These are phyloP conservation scores for Spatholobus suberectus DNA, from an alignment of 306 rosid genomes.

Conservation along the genomic window DNA sequence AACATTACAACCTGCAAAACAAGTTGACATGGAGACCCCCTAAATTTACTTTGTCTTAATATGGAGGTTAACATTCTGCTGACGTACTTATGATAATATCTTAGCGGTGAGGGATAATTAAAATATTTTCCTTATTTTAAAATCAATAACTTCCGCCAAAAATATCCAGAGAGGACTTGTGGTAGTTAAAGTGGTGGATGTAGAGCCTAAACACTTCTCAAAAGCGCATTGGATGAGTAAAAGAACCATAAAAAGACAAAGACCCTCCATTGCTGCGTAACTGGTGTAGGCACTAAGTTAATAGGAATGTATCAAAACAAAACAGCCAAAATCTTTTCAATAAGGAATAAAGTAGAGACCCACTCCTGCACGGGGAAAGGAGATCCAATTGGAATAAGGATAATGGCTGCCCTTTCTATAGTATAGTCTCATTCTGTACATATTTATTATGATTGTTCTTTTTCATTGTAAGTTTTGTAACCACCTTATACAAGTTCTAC, in stretches of 20 bases:
- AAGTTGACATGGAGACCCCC: slow-evolving; percentile 26
- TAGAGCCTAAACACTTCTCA: slow-evolving; percentile 43
- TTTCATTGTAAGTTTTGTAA: slow-evolving; percentile 32
- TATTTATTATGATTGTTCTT: slow-evolving; percentile 49
- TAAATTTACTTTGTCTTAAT: not conserved
- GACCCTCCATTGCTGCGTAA: slow-evolving; percentile 37
- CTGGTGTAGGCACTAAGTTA: slow-evolving; percentile 38
- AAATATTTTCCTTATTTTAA: slow-evolving; percentile 1
- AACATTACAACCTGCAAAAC: slow-evolving; percentile 29
- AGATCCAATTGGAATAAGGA: slow-evolving; percentile 26
- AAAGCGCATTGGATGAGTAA: slow-evolving; percentile 44
- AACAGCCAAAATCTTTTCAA: not conserved
- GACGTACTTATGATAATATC: slow-evolving; percentile 39
- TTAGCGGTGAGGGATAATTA: not conserved
- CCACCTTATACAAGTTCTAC: slow-evolving; percentile 36
- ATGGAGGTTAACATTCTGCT: slow-evolving; percentile 24
- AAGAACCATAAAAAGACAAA: slow-evolving; percentile 29
- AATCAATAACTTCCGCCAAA: slow-evolving; percentile 15
- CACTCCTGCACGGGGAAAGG: slow-evolving; percentile 23
- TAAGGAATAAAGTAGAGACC: slow-evolving; percentile 32
- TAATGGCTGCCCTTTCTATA: slow-evolving; percentile 33
- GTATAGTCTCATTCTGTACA: slow-evolving; percentile 37
- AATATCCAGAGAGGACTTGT: slow-evolving; percentile 12
- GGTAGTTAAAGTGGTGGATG: slow-evolving; percentile 48
- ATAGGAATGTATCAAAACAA: slow-evolving; percentile 15